Conservation (phyloP, 768 basidiomycete species). For the Podaxis sp. region DNA sequence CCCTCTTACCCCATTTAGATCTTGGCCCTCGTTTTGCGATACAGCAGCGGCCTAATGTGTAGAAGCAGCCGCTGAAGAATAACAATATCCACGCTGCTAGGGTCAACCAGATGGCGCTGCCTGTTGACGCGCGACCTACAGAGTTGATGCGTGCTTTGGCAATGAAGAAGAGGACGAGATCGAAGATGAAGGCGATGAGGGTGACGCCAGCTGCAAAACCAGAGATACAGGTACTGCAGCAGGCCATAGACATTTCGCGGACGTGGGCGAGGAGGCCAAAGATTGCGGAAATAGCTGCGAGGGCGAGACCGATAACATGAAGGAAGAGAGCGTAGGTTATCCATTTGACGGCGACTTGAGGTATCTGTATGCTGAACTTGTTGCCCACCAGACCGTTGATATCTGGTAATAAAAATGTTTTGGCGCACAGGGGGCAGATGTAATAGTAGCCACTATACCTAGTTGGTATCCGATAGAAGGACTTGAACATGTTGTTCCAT, state of each 20-base stretch:
- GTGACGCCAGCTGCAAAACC: slow-evolving; percentile 78
- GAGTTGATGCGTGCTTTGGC: slow-evolving; percentile 81
- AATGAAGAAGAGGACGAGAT: slow-evolving; percentile 87
- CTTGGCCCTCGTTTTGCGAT: slow-evolving; percentile 47
- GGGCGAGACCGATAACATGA: slow-evolving; percentile 82
- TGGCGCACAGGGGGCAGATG: slow-evolving; percentile 10
- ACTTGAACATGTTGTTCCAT: slow-evolving; percentile 68
- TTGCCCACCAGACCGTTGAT: slow-evolving; percentile 80
- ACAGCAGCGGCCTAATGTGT: slow-evolving; percentile 81
- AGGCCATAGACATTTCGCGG: slow-evolving; percentile 82
- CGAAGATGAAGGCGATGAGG: slow-evolving; percentile 89
- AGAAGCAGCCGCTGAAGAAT: slow-evolving; percentile 91
- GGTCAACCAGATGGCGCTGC: slow-evolving; percentile 90
- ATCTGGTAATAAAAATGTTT: slow-evolving; percentile 43
- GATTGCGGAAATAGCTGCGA: slow-evolving; percentile 67
- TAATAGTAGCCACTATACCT: slow-evolving; percentile 38
- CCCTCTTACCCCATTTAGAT: slow-evolving; percentile 37
- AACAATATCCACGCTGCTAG: slow-evolving; percentile 83
- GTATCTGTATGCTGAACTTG: slow-evolving; percentile 64
- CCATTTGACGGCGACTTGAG: slow-evolving; percentile 87
- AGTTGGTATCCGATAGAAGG: slow-evolving; percentile 86
- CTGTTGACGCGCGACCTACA: slow-evolving; percentile 77
- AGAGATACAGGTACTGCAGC: slow-evolving; percentile 77
- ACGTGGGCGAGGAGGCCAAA: slow-evolving; percentile 90
- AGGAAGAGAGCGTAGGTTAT: slow-evolving; percentile 91